These are phyloP conservation scores for Aspergillus bombycis DNA, from an alignment of 2,329 filamentous ascomycete genomes.

Conservation along the genomic window DNA sequence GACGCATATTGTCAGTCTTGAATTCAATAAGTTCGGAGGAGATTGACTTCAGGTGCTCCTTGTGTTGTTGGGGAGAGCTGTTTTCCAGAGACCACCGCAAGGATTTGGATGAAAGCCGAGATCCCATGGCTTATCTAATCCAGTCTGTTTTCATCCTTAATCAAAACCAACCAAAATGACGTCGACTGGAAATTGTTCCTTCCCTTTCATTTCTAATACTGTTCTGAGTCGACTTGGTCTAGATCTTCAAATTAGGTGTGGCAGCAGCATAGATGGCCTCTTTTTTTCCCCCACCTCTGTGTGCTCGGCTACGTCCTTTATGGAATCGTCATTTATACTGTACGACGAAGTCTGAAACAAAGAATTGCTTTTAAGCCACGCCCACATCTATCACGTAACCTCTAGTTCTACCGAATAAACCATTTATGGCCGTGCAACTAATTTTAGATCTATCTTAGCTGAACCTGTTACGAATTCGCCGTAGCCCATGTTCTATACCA, in stretches of 20 bases:
- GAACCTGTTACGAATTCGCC: slow-evolving; percentile 43
- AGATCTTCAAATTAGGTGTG: not conserved
- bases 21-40: slow-evolving; percentile 3
- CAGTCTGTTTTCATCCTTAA: not conserved
- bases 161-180: not conserved
- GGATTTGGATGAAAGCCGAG: slow-evolving; percentile 19
- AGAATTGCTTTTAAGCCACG: not conserved
- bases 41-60: slow-evolving; percentile 13
- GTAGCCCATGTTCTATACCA: slow-evolving; percentile 84
- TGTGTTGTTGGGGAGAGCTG: slow-evolving; percentile 15
- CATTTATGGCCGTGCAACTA: not conserved
- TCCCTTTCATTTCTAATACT: too few species aligned
- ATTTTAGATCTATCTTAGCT: not conserved
- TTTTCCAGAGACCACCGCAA: slow-evolving; percentile 17
- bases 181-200: not conserved
- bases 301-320: not conserved
- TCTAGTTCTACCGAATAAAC: not conserved
- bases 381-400: not conserved
- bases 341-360: not conserved
- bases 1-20: slow-evolving; percentile 37
- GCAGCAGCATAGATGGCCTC: not conserved
- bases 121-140: slow-evolving; percentile 35
- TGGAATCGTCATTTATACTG: not conserved
- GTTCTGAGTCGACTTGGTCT: not conserved
- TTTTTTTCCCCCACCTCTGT: not conserved